These are phyloP conservation scores for Tetrapyrgos nigripes DNA, from an alignment of 1,284 basidiomycete genomes.

Conservation along the genomic window DNA sequence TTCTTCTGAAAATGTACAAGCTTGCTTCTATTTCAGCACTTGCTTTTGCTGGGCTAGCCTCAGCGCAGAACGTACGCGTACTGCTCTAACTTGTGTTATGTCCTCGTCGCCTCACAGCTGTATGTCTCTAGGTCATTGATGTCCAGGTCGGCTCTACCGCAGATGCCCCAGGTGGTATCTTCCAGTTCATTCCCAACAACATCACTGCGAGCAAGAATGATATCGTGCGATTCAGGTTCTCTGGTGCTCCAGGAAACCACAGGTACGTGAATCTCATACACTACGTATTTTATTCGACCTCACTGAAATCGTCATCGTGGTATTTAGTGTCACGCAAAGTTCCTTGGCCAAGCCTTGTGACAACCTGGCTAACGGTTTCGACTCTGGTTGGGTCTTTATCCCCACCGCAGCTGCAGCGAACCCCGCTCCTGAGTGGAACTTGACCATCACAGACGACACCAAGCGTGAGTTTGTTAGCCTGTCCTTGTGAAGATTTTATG, in stretches of 20 bases:
- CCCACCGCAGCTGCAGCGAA: background rate
- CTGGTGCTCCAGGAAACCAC: slow-evolving; percentile 16
- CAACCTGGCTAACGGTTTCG: slow-evolving; percentile 13
- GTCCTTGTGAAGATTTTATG: background rate
- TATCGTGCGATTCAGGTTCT: slow-evolving; percentile 14
- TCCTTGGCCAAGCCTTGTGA: slow-evolving; percentile 13
- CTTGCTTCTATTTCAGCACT: slow-evolving; percentile 5
- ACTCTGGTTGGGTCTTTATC: slow-evolving; percentile 21
- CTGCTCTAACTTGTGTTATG: too few relatives aligned
- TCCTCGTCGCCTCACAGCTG: background rate
- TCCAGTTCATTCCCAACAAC: slow-evolving; percentile 12
- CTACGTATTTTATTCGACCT: background rate
- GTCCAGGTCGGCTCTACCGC: slow-evolving; percentile 11
- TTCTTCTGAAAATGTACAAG: background rate
- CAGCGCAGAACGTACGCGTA: slow-evolving; percentile 4
- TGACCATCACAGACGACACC: slow-evolving; percentile 16
- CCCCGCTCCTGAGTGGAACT: slow-evolving; percentile 14
- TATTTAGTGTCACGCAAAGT: slow-evolving; percentile 17
- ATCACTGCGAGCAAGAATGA: slow-evolving; percentile 13
- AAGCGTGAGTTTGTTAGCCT: background rate
- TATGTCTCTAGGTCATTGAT: slow-evolving; percentile 1
- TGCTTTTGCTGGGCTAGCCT: slow-evolving; percentile 3
- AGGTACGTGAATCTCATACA: slow-evolving; percentile 4
- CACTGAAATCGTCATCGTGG: background rate
- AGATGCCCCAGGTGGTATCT: slow-evolving; percentile 10